Evolutionary conservation across 306 rosid species (phyloP).

Genomic region (Vachellia pachyceras): DNA sequence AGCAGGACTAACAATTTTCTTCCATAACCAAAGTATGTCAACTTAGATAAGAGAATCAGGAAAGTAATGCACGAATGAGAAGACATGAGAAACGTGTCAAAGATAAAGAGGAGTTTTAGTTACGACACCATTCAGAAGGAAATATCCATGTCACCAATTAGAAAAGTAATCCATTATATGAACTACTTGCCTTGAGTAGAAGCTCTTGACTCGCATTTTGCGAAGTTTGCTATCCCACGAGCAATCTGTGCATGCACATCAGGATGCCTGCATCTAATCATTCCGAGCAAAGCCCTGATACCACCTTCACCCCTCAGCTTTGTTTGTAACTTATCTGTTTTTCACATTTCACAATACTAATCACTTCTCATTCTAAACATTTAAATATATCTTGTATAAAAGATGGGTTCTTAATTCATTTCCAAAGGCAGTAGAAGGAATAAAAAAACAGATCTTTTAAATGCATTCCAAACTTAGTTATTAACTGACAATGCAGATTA

Average conservation of each 20-base stretch:
- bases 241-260: constrained; percentile 99
- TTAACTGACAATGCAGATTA: constrained; percentile 2
- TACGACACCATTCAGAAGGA: too few species aligned
- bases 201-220: constrained; percentile 95
- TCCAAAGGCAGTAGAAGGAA: neutral
- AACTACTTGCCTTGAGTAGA: constrained; percentile 77
- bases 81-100: constrained; percentile 10
- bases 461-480: neutral
- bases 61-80: constrained; percentile 28
- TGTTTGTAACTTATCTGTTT: constrained; percentile 79
- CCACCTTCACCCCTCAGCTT: constrained; percentile 89
- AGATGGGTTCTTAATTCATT: constrained; percentile 23
- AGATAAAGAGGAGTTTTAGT: neutral
- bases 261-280: constrained; percentile 95
- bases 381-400: constrained; percentile 15
- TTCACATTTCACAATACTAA: constrained; percentile 8
- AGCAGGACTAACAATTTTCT: neutral
- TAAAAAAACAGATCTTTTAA: neutral
- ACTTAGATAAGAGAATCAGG: constrained; percentile 20
- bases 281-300: constrained; percentile 87
- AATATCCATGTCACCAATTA: too few species aligned
- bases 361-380: constrained; percentile 15
- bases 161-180: too few species aligned
- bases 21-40: constrained; percentile 28
- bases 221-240: constrained; percentile 96